Percentiles rank a stretch among this genome's conserved stretches.
Conservation (phyloP, 108 stramenopile genomes). For the Nitzschia putrida region DNA sequence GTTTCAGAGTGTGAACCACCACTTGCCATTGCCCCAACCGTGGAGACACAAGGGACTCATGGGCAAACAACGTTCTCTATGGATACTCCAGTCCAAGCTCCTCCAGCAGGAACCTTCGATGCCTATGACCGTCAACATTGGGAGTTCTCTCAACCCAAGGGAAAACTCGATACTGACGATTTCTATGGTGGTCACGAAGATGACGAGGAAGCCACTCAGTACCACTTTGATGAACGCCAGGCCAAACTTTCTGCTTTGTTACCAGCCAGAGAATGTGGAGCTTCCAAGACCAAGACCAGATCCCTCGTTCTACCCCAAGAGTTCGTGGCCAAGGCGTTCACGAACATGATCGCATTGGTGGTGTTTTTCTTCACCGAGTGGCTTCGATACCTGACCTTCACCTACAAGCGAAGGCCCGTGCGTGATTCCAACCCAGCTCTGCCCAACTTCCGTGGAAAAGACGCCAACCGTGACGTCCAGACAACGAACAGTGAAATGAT, state of each 20-base stretch:
- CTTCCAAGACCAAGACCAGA: not conserved
- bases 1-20: conserved; percentile 3
- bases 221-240: conserved; percentile 12
- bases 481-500: conserved; percentile 8
- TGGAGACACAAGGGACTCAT: conserved; percentile 3
- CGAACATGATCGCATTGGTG: not conserved
- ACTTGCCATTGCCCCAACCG: not conserved
- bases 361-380: not conserved
- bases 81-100: conserved; percentile 6
- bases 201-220: not conserved
- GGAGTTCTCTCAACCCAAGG: not conserved
- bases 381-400: not conserved
- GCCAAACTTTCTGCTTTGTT: conserved; percentile 14
- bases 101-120: conserved; percentile 10
- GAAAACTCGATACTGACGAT: not conserved
- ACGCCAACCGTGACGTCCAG: not conserved
- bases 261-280: not conserved
- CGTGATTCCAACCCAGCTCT: not conserved
- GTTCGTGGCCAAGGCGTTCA: not conserved
- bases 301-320: not conserved
- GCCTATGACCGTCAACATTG: not conserved
- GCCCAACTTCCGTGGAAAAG: conserved; percentile 7
- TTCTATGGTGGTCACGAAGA: not conserved
- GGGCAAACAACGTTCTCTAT: not conserved
- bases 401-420: not conserved